These are phyloP conservation scores for Gleditsia sinensis DNA, from an alignment of 306 rosid genomes.

Conservation along the genomic window DNA sequence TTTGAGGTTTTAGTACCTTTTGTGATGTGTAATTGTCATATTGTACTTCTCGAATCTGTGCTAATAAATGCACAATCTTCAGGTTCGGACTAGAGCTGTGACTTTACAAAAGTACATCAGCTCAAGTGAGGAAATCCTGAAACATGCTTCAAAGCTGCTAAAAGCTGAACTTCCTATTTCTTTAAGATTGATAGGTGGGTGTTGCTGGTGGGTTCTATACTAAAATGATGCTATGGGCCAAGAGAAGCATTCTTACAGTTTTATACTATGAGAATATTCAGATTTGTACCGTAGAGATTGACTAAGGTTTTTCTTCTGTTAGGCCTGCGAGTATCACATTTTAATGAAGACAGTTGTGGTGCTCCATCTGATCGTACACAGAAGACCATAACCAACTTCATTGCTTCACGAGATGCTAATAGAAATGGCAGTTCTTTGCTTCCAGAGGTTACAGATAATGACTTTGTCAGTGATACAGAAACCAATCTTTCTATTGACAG, in stretches of 20 bases:
- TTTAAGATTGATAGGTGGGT: constrained; percentile 78
- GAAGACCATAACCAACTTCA: constrained; percentile 67
- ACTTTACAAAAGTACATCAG: constrained; percentile 68
- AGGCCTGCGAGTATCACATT: constrained; percentile 87
- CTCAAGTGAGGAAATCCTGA: constrained; percentile 77
- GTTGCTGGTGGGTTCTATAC: constrained; percentile 8
- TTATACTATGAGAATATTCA: constrained; percentile 16
- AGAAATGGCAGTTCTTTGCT: constrained; percentile 44
- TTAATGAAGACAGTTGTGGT: constrained; percentile 56
- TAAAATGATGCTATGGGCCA: constrained; percentile 19
- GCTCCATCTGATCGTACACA: constrained; percentile 67
- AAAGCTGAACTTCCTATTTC: constrained; percentile 96
- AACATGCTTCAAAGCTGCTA: constrained; percentile 80
- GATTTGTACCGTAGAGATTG: constrained; percentile 27
- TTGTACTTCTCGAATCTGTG: constrained; percentile 21
- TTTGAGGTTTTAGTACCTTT: constrained; percentile 8
- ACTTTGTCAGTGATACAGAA: constrained; percentile 48
- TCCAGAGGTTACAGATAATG: constrained; percentile 40
- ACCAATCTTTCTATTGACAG: constrained; percentile 40
- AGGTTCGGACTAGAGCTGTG: constrained; percentile 90
- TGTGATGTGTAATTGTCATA: constrained; percentile 2
- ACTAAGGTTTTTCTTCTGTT: constrained; percentile 36
- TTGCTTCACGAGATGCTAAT: constrained; percentile 52
- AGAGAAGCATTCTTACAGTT: constrained; percentile 19
- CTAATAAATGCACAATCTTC: constrained; percentile 42